Base-by-base conservation (phyloP, 2,329 filamentous ascomycete species). In the Phoma sp. region DNA sequence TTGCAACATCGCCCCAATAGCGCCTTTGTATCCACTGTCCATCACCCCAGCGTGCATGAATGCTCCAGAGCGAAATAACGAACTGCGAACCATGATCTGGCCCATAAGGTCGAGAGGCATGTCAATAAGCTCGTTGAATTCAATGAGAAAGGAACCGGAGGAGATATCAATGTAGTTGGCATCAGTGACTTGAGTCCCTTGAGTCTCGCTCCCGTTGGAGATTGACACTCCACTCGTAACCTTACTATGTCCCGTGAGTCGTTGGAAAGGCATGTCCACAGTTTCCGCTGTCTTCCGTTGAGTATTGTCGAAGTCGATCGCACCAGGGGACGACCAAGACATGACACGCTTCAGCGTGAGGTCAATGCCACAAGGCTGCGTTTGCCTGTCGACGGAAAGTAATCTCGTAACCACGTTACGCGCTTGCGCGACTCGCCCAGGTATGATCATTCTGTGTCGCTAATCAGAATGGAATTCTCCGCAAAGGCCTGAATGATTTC, bases 11-110 rank as follows among this genome's bases (percentile, higher is more conserved):
- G 70, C 75, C 0, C 77, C 77, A 10, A 79, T 48, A 3, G 72
- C 72, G 19, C 78, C 78, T 32, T 75, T 62, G 56, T 80, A 80
- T 3, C 77, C 78, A 21, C 70, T 69, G 58, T 80, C 78, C 40
- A 79, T 68, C 3, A 79, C 76, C 17, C 17, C 17, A 17, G 1
- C 78, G 77, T 9, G 77, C 75, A 31, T 49, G 59, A 63, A 39
- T 0, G 71, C 74, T 0, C 78, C 77, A 12, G 75, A 78, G 2
- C 77, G 62, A 56, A 71, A 80, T 2, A 80, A 62, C 2, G 77
- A 79, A 12, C 69, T 74, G 22, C 78, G 60, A 1, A 70, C 64
- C 10, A 76, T 76, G 3, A 80, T 52, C 33, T 69, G 68, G 0
- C 68, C 77, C 77, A 80, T 79, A 48, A 65, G 63, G 57, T 78